phyloP scores from a whole-genome alignment of 2,329 filamentous ascomycete species.

The Cladobotryum protrusum region DNA sequence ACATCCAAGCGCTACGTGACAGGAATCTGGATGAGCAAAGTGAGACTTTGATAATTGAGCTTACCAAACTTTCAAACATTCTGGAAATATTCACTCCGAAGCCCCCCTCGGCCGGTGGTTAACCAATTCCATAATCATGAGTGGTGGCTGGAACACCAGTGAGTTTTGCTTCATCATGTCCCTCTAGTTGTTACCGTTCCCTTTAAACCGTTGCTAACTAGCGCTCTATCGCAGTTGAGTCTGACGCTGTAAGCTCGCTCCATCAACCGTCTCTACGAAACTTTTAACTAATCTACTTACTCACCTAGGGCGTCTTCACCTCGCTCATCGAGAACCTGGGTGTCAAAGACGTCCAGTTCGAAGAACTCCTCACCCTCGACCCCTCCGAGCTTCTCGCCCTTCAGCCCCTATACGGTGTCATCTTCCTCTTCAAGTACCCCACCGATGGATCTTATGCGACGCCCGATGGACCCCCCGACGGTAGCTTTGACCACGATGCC shows the following conservation, averaged over 20 bases:
- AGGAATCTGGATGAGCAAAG: too few relatives aligned
- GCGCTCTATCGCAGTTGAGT: conserved; percentile 57
- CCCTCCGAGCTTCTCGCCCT: conserved; percentile 63
- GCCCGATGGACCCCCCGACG: conserved; percentile 66
- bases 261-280: neutral
- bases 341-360: conserved; percentile 90
- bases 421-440: conserved; percentile 97
- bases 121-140: conserved; percentile 40
- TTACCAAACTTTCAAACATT: neutral
- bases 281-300: neutral
- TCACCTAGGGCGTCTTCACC: conserved; percentile 79
- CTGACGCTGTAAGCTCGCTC: conserved; percentile 69
- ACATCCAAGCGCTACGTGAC: too few relatives aligned
- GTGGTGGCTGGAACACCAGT: conserved; percentile 93
- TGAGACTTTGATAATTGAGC: too few relatives aligned
- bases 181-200: neutral
- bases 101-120: neutral
- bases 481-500: conserved; percentile 70
- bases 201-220: neutral
- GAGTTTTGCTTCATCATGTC: conserved; percentile 20
- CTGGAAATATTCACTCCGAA: neutral
- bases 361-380: conserved; percentile 89
- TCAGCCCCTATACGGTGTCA: conserved; percentile 84
- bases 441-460: conserved; percentile 58
- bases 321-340: conserved; percentile 88